Conservation (phyloP, 306 rosid species). For the Chamaecrista fasciculata region DNA sequence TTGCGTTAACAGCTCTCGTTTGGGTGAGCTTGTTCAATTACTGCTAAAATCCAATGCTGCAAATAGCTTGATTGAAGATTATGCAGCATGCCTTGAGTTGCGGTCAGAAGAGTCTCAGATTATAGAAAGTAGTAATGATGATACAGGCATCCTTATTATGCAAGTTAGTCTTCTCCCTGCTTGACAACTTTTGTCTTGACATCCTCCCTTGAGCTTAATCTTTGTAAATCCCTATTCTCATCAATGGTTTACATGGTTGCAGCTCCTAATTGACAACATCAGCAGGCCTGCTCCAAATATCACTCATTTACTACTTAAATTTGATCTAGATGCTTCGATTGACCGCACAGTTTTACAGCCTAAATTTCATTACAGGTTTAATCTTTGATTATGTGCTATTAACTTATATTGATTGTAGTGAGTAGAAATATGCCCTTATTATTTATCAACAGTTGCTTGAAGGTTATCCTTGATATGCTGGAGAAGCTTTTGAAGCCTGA, state of each 20-base stretch:
- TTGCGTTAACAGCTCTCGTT: slow-evolving; percentile 78
- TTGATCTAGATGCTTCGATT: slow-evolving; percentile 76
- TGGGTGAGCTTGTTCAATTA: slow-evolving; percentile 85
- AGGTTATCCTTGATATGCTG: slow-evolving; percentile 86
- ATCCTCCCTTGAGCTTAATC: neutral
- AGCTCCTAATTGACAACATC: slow-evolving; percentile 94
- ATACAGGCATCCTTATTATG: slow-evolving; percentile 92
- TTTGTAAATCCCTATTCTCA: slow-evolving; percentile 6
- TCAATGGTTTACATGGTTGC: slow-evolving; percentile 32
- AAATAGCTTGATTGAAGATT: slow-evolving; percentile 84
- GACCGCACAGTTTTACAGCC: slow-evolving; percentile 86
- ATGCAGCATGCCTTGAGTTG: slow-evolving; percentile 96
- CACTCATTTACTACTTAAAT: slow-evolving; percentile 81
- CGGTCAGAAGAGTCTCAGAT: slow-evolving; percentile 72
- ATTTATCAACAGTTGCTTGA: slow-evolving; percentile 78
- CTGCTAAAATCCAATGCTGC: slow-evolving; percentile 78
- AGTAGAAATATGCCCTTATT: slow-evolving; percentile 24
- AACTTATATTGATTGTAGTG: slow-evolving; percentile 5
- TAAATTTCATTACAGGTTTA: slow-evolving; percentile 90
- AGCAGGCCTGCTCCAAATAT: slow-evolving; percentile 90
- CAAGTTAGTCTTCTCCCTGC: slow-evolving; percentile 52
- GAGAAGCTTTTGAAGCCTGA: slow-evolving; percentile 84
- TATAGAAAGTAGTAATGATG: slow-evolving; percentile 66
- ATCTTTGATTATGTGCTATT: slow-evolving; percentile 16
- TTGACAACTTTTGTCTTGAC: slow-evolving; percentile 4